Base-by-base conservation (phyloP, 805 yeast species). In the Zygotorulaspora chibaensis region DNA sequence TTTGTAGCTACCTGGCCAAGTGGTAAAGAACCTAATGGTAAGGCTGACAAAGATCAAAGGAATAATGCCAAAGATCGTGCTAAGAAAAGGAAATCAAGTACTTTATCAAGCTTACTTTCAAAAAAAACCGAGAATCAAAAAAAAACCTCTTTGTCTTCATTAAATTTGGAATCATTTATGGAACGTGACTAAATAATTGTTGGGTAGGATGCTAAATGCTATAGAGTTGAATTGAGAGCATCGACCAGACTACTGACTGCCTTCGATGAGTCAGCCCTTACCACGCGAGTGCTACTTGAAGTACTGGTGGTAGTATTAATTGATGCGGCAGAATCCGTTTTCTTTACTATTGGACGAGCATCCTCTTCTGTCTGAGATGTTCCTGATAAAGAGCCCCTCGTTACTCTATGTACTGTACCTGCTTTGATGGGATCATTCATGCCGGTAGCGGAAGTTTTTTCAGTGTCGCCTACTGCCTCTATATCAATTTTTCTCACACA, bases 151-250 rank as follows among this genome's bases (percentile, higher is more conserved):
- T 45, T 61, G 11, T 57, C 63, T 18, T 55, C 75, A 0, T 61
- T 79, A 23, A 73, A 74, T 53, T 61, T 80, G 31, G 74, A 73
- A 65, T 79, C 75, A 44, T 77, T 78, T 52, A 70, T 78, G 76
- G 67, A 62, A 42, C 47, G 46, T 12, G 57, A 43, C 26, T 40
- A 40, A 45, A 31, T 27, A 17, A 31, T 12, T n/a, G n/a, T n/a
- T n/a, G n/a, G n/a, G n/a, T 13, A 26, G n/a, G 11, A 40, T 10
- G 16, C n/a, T 34, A 23, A 37, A 31, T 18, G 16, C 36, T 44
- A 34, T 38, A 44, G 17, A 8, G 45, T 43, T 20, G 40, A 27
- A 42, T 51, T 51, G 17, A 51, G 29, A 17, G 42, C 40, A 30
- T 43, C 50, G 17, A 38, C 43, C 7, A 49, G 43, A 27, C 46